phyloP scores from a whole-genome alignment of 1,284 basidiomycete genomes.

The Tylopilus orsonianus region DNA sequence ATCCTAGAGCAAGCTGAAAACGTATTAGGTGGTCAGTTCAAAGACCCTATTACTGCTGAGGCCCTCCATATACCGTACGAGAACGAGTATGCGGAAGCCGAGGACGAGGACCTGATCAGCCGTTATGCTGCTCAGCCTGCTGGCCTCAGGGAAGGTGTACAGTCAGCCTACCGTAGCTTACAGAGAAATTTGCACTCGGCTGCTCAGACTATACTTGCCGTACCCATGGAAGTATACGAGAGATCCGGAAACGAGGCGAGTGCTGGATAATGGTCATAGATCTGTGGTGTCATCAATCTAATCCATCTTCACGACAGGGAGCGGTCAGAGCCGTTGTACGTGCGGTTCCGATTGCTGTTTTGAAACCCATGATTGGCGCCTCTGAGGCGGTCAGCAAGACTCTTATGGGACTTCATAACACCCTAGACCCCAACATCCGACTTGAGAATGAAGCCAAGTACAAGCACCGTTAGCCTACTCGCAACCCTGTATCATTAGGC shows the following conservation, averaged over 20 bases:
- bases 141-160: constrained; percentile 84
- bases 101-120: constrained; percentile 63
- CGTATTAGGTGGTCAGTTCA: constrained; percentile 83
- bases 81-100: constrained; percentile 37
- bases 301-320: constrained; percentile 53
- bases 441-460: constrained; percentile 88
- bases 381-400: constrained; percentile 96
- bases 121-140: constrained; percentile 90
- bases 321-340: constrained; percentile 90
- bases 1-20: constrained; percentile 94
- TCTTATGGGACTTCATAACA: constrained; percentile 87
- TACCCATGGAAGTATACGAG: constrained; percentile 99
- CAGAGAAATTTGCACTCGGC: constrained; percentile 86
- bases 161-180: constrained; percentile 85
- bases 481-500: constrained; percentile 21
- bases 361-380: constrained; percentile 96
- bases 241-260: constrained; percentile 82
- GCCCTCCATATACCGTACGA: constrained; percentile 51
- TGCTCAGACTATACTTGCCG: constrained; percentile 96
- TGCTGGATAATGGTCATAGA: constrained; percentile 1
- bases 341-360: constrained; percentile 93
- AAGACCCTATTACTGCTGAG: constrained; percentile 64
- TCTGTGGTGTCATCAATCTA: neutral
- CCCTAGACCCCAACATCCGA: constrained; percentile 77
- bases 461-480: constrained; percentile 59